Evolutionary conservation across 805 yeast species (phyloP), one percentile per base, ranked within the genome.

Genomic region (Millerozyma acaciae): DNA sequence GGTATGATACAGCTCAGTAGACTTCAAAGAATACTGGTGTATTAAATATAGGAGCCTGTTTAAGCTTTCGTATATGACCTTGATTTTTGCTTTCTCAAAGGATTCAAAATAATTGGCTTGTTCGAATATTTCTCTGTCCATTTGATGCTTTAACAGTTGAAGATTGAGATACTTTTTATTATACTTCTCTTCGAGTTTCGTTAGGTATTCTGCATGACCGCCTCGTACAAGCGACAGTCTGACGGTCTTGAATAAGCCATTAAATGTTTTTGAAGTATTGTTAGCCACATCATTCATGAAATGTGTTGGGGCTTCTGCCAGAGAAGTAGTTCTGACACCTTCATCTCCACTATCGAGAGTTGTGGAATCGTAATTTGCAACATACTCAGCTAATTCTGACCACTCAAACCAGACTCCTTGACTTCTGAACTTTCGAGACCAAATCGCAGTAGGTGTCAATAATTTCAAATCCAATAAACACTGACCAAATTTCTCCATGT

Each of bases 341-440:
- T 21, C n/a, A 23, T 19, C 3, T n/a, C 21, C n/a, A n/a, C n/a
- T n/a, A n/a, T n/a, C 13, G 26, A 7, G 26, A 23, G 12, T 23
- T 18, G 39, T 30, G 9, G 36, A 19, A 12, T 33, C 34, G 28
- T 41, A 47, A 9, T 32, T 39, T 5, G 53, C 39, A 3, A 48
- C 38, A 15, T 34, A 46, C 3, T 45, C 16, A 5, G 68, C 62
- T 28, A 51, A 36, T 16, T 60, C 65, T 1, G 66, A 47, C 71
- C 71, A 66, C 41, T 67, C 72, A 29, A 63, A 62, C 70, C 70
- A 65, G 64, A 62, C 55, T 3, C 60, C 62, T 34, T 64, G 69
- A 35, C 65, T 60, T 33, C 47, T 62, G 41, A 67, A 67, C 40
- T 61, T 62, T 35, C 46, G 56, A 5, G 55, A 47, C 12, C 51